phyloP scores from a whole-genome alignment of 768 basidiomycete species.

The Leccinum rimulosum region DNA sequence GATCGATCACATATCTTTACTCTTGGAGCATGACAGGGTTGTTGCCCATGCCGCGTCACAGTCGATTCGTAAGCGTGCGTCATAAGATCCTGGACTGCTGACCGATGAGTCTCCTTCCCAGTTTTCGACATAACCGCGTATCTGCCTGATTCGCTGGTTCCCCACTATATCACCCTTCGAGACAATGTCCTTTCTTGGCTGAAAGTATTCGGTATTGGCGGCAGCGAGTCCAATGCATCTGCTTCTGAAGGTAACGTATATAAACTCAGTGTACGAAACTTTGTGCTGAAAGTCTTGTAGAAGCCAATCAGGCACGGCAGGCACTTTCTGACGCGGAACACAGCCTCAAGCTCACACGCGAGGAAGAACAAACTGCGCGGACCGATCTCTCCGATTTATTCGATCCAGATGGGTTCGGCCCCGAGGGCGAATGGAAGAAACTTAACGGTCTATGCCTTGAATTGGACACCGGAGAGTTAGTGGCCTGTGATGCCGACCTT shows the following conservation, averaged over 20 bases:
- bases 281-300: slow-evolving; percentile 28
- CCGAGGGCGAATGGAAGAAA: slow-evolving; percentile 94
- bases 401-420: slow-evolving; percentile 63
- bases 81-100: neutral
- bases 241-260: slow-evolving; percentile 38
- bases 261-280: neutral
- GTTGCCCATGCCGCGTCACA: slow-evolving; percentile 47
- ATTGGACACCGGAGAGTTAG: slow-evolving; percentile 88
- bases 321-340: slow-evolving; percentile 62
- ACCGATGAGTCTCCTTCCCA: slow-evolving; percentile 29
- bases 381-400: slow-evolving; percentile 67
- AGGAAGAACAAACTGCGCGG: slow-evolving; percentile 53
- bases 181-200: slow-evolving; percentile 62
- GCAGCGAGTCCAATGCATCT: slow-evolving; percentile 30
- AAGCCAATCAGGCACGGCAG: slow-evolving; percentile 61
- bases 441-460: slow-evolving; percentile 78
- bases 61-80: slow-evolving; percentile 51
- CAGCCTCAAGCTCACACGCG: slow-evolving; percentile 48
- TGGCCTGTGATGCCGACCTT: slow-evolving; percentile 19
- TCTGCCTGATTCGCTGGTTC: slow-evolving; percentile 77
- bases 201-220: slow-evolving; percentile 58
- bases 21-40: slow-evolving; percentile 76
- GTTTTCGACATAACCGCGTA: slow-evolving; percentile 82
- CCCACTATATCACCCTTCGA: slow-evolving; percentile 68
- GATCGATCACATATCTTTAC: slow-evolving; percentile 68